phyloP scores from a whole-genome alignment of 495 filamentous ascomycete species.

The Podospora sp. region DNA sequence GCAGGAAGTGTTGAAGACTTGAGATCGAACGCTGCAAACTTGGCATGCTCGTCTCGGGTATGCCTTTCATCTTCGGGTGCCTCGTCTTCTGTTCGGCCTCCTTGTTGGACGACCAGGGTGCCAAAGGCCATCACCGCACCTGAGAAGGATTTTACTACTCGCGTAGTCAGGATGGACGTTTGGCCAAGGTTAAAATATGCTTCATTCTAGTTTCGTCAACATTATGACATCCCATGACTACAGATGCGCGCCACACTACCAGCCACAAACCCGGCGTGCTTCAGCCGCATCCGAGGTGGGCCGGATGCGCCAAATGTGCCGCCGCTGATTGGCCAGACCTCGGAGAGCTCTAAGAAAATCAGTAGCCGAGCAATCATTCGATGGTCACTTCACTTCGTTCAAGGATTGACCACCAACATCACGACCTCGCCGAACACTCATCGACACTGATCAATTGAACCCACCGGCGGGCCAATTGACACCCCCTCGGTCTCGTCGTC shows the following conservation, averaged over 20 bases:
- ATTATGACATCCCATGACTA: no score
- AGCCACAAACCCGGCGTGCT: slow-evolving; percentile 9
- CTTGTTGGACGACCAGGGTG: no score
- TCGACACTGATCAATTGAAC: slow-evolving; percentile 29
- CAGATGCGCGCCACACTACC: neutral
- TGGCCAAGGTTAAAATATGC: no score
- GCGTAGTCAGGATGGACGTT: no score
- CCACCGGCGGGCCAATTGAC: slow-evolving; percentile 29
- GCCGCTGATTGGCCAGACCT: slow-evolving; percentile 17
- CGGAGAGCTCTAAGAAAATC: slow-evolving; percentile 21
- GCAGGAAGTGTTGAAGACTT: no score
- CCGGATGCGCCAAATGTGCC: slow-evolving; percentile 3
- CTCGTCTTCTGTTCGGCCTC: no score
- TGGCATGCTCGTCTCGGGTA: no score
- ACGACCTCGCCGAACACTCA: slow-evolving; percentile 11
- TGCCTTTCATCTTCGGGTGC: no score
- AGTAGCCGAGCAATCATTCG: slow-evolving; percentile 36
- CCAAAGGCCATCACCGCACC: no score
- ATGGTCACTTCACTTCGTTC: slow-evolving; percentile 28
- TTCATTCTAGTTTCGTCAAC: no score
- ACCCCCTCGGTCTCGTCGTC: slow-evolving; percentile 25
- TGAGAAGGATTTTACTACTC: no score
- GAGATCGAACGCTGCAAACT: no score
- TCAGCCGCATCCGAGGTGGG: neutral
- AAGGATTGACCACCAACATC: slow-evolving; percentile 2